phyloP scores from a whole-genome alignment of 306 rosid genomes.

The Medicago lupulina region DNA sequence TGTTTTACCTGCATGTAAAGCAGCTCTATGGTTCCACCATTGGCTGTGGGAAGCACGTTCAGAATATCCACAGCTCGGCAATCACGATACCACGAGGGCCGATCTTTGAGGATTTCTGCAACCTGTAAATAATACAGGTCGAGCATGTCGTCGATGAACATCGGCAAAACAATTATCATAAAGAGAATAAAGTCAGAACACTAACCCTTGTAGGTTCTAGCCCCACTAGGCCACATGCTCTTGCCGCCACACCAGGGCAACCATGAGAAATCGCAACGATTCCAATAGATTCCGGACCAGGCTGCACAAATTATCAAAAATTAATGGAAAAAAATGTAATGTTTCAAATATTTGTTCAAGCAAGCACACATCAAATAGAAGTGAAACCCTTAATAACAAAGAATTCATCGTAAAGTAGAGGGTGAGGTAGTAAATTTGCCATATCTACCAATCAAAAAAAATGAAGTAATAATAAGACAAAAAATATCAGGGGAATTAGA shows the following conservation, averaged over 20 bases:
- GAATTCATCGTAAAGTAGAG: too few species aligned
- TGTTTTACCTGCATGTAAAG: conserved; percentile 91
- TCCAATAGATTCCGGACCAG: conserved; percentile 99
- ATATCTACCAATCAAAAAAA: not conserved
- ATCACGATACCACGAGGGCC: conserved; percentile 94
- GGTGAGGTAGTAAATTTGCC: too few species aligned
- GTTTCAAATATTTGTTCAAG: too few species aligned
- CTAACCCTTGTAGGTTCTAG: conserved; percentile 98
- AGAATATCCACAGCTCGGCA: conserved; percentile 97
- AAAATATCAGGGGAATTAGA: not conserved
- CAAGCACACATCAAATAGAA: too few species aligned
- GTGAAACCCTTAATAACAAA: too few species aligned
- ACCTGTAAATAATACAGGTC: conserved; percentile 60
- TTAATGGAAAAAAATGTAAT: not conserved
- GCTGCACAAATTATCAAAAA: conserved; percentile 55
- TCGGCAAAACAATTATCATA: conserved; percentile 17
- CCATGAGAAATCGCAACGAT: conserved; percentile 99
- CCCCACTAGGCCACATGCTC: conserved; percentile 99
- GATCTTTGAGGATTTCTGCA: conserved; percentile 98
- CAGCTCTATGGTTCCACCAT: conserved; percentile 99
- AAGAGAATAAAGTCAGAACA: conserved; percentile 6
- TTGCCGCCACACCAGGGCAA: conserved; percentile 99
- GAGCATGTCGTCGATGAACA: conserved; percentile 14
- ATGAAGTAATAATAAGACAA: conserved; percentile 13
- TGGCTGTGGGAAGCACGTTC: conserved; percentile 92